phyloP scores from a whole-genome alignment of 169 alveolate species.

The Eimeria acervulina region DNA sequence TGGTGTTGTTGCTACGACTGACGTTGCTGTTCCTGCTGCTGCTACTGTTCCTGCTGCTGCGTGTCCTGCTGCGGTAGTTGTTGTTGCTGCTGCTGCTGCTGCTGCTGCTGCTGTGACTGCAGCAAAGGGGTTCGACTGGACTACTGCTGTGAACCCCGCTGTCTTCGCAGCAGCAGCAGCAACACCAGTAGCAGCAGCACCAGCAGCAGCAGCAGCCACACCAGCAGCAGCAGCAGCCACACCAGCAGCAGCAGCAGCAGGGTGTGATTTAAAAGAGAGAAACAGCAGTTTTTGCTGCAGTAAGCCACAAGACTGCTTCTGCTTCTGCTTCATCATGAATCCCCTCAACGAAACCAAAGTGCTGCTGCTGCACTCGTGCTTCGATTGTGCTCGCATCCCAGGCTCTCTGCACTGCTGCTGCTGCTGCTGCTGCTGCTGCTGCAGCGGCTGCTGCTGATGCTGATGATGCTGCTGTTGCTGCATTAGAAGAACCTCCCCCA shows the following conservation, averaged over 20 bases:
- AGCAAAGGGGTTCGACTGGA: neutral
- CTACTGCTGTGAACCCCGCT: neutral
- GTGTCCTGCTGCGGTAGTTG: neutral
- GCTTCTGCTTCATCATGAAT: slow-evolving; percentile 52
- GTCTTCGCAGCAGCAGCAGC: neutral
- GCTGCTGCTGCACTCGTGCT: slow-evolving; percentile 60
- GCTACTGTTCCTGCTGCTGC: too few species aligned
- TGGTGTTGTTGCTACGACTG: too few species aligned
- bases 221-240: neutral
- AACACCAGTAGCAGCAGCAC: neutral
- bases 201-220: neutral
- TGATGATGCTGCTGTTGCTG: neutral
- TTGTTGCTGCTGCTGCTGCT: slow-evolving; percentile 15
- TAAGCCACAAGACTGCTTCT: slow-evolving; percentile 67
- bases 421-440: slow-evolving; percentile 11
- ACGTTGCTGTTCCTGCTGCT: too few species aligned
- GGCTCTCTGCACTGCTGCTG: neutral
- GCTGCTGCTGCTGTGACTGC: slow-evolving; percentile 12
- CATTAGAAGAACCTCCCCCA: neutral
- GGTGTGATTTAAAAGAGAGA: neutral
- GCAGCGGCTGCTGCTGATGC: neutral
- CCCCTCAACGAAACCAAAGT: slow-evolving; percentile 63
- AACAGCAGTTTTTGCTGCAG: slow-evolving; percentile 71
- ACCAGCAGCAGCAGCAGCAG: neutral
- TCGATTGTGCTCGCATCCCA: slow-evolving; percentile 63